Conservation (phyloP, 805 yeast species). For the Wickerhamomyces bovis region DNA sequence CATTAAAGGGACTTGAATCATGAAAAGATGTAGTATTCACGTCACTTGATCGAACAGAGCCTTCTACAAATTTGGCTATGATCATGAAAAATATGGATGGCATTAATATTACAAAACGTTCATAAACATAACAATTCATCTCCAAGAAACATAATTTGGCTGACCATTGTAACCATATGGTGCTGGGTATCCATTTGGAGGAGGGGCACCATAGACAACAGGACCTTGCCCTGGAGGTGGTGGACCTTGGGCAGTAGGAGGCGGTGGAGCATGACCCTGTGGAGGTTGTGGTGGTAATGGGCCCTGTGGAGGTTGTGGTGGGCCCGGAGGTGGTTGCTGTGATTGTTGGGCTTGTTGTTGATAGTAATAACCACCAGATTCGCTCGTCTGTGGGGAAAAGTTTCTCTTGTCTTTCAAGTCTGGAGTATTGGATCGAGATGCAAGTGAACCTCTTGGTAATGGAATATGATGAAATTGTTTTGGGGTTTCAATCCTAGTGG, state of each 20-base stretch:
- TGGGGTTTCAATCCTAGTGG: conserved; percentile 10
- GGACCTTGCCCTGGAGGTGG: not conserved
- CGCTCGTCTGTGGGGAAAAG: not conserved
- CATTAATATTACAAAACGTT: not conserved
- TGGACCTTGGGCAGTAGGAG: not conserved
- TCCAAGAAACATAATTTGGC: not conserved
- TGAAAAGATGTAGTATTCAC: too few species aligned
- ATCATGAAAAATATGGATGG: not conserved
- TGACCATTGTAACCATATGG: not conserved
- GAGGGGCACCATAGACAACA: not conserved
- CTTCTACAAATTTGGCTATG: not conserved
- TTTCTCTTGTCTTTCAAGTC: not conserved
- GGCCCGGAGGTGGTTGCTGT: conserved; percentile 1
- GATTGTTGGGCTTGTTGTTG: not conserved
- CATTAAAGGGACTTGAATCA: too few species aligned
- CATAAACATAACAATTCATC: not conserved
- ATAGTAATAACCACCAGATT: not conserved
- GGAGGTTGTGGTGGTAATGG: not conserved
- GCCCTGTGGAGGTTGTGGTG: not conserved
- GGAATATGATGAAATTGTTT: conserved; percentile 24
- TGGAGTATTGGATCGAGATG: conserved; percentile 13
- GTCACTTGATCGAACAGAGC: too few species aligned
- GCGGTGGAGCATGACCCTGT: not conserved
- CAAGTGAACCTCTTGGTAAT: conserved; percentile 19
- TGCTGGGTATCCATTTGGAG: conserved; percentile 1